Conservation (phyloP, 2,329 filamentous ascomycete species). For the Cordyceps javanica region DNA sequence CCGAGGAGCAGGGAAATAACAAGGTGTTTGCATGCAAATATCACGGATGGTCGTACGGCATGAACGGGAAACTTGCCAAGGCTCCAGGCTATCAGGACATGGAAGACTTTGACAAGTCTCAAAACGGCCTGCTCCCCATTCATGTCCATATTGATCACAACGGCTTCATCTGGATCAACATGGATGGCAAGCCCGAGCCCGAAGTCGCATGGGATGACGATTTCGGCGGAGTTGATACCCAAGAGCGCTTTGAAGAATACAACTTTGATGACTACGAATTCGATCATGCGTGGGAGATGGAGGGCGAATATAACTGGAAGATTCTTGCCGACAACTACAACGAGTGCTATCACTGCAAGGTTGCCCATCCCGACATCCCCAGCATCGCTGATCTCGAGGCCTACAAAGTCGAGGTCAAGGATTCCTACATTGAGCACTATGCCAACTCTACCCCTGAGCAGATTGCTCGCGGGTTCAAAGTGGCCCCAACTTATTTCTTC, state of each 20-base stretch:
- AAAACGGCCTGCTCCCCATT: constrained; percentile 46
- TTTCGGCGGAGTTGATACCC: constrained; percentile 41
- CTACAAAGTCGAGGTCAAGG: constrained; percentile 45
- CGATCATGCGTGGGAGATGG: constrained; percentile 52
- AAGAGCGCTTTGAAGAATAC: constrained; percentile 38
- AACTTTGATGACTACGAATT: constrained; percentile 49
- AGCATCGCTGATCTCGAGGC: constrained; percentile 50
- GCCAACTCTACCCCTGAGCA: constrained; percentile 42
- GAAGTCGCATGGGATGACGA: constrained; percentile 47
- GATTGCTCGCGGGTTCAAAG: constrained; percentile 37
- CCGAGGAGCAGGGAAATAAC: constrained; percentile 38
- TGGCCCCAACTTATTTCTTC: constrained; percentile 43
- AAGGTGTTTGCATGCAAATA: constrained; percentile 50
- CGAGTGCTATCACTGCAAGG: constrained; percentile 59
- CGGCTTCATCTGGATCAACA: constrained; percentile 51
- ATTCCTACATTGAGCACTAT: constrained; percentile 44
- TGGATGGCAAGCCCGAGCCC: constrained; percentile 40
- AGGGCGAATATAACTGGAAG: constrained; percentile 55
- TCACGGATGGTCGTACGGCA: constrained; percentile 53
- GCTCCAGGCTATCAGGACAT: constrained; percentile 49
- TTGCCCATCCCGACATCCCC: constrained; percentile 52
- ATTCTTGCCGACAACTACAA: constrained; percentile 59
- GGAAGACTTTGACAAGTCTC: constrained; percentile 43
- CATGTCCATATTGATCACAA: constrained; percentile 41
- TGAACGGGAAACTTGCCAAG: constrained; percentile 47